Conservation (phyloP, 805 yeast species). For the Yarrowia keelungensis region DNA sequence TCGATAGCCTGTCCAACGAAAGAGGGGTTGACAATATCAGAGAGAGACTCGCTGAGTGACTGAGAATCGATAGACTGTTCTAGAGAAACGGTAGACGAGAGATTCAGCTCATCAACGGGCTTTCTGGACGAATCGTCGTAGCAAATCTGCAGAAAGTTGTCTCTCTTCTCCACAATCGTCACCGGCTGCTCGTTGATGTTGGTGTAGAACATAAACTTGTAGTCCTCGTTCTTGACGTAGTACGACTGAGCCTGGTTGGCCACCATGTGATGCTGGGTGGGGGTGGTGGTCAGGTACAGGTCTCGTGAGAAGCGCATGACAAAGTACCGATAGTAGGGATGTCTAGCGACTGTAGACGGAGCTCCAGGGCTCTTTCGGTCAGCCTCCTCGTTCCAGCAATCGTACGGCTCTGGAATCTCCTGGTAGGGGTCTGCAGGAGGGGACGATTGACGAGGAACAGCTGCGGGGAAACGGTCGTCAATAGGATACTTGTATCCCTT, state of each 20-base stretch:
- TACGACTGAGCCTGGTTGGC: constrained; percentile 34
- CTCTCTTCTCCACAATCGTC: constrained; percentile 24
- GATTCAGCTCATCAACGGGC: neutral
- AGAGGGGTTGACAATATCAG: constrained; percentile 33
- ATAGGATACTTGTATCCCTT: constrained; percentile 32
- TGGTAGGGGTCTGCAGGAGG: constrained; percentile 30
- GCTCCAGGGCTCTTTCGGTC: constrained; percentile 18
- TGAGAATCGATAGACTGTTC: constrained; percentile 34
- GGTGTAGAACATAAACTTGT: constrained; percentile 34
- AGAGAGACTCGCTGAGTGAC: constrained; percentile 25
- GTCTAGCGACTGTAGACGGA: neutral
- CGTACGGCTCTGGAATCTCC: constrained; percentile 34
- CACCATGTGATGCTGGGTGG: constrained; percentile 36
- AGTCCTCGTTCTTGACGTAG: constrained; percentile 29
- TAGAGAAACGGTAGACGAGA: constrained; percentile 7
- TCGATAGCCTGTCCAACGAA: constrained; percentile 35
- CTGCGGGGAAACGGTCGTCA: constrained; percentile 32
- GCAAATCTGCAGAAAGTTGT: constrained; percentile 29
- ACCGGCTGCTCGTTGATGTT: constrained; percentile 36
- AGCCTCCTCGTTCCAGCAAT: constrained; percentile 28
- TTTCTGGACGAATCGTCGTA: constrained; percentile 21
- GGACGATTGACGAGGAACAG: constrained; percentile 26
- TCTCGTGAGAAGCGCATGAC: constrained; percentile 35
- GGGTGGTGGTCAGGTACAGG: constrained; percentile 33
- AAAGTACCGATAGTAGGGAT: constrained; percentile 32